Evolutionary conservation across 208 protist species (phyloP).

Genomic region (Wallacemonas collosoma): DNA sequence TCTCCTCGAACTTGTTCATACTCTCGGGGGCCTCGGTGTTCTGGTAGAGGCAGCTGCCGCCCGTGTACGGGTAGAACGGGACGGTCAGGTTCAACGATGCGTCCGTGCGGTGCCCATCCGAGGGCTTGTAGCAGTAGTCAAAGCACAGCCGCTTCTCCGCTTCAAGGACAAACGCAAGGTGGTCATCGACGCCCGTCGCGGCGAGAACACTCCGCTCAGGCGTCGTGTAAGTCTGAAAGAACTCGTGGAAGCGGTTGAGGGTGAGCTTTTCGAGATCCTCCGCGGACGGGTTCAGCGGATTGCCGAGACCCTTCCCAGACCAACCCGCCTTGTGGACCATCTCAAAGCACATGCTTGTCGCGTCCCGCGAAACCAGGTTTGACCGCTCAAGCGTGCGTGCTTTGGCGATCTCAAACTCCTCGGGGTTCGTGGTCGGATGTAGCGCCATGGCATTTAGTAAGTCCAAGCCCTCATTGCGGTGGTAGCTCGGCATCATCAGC

Average conservation of each 20-base stretch:
- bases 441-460: conserved; percentile 77
- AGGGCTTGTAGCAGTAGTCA: conserved; percentile 19
- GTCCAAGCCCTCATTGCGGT: conserved; percentile 74
- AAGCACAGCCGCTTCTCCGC: conserved; percentile 70
- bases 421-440: conserved; percentile 61
- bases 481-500: conserved; percentile 84
- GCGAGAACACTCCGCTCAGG: conserved; percentile 79
- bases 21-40: conserved; percentile 87
- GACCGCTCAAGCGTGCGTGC: conserved; percentile 55
- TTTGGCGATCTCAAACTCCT: conserved; percentile 76
- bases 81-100: conserved; percentile 18
- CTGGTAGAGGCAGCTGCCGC: conserved; percentile 67
- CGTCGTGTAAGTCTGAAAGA: conserved; percentile 62
- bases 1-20: conserved; percentile 92
- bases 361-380: conserved; percentile 57
- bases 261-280: conserved; percentile 62
- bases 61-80: conserved; percentile 63
- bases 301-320: conserved; percentile 75
- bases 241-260: conserved; percentile 62
- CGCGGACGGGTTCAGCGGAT: conserved; percentile 53
- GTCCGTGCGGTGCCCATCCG: neutral
- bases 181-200: conserved; percentile 80
- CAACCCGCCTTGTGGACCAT: conserved; percentile 90
- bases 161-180: conserved; percentile 64
- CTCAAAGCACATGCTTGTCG: conserved; percentile 85